These are phyloP conservation scores for Colletotrichum neosansevieriae DNA, from an alignment of 2,329 filamentous ascomycete species.

Conservation along the genomic window DNA sequence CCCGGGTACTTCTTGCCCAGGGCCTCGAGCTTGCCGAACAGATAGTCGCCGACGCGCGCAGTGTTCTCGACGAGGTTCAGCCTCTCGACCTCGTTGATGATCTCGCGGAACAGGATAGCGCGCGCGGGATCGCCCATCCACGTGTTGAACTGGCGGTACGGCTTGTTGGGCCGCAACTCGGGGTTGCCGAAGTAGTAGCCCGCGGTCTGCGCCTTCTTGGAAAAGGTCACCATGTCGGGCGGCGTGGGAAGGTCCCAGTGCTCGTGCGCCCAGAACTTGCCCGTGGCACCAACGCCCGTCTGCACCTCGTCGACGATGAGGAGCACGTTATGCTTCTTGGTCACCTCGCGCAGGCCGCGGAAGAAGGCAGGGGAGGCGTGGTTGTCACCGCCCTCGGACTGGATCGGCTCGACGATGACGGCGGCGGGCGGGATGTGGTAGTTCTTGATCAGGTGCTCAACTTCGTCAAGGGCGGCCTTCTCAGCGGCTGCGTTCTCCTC, in stretches of 20 bases:
- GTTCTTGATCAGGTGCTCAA: constrained; percentile 82
- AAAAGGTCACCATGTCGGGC: constrained; percentile 95
- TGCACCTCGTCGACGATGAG: constrained; percentile 96
- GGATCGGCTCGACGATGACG: constrained; percentile 88
- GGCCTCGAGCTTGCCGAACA: constrained; percentile 76
- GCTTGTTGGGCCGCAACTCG: constrained; percentile 86
- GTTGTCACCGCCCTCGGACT: constrained; percentile 95
- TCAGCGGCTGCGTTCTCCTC: constrained; percentile 87
- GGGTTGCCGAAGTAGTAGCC: constrained; percentile 92
- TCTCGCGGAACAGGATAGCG: constrained; percentile 86
- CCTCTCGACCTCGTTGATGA: constrained; percentile 83
- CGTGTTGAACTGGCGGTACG: constrained; percentile 96
- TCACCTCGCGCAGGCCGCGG: constrained; percentile 83
- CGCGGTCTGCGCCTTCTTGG: constrained; percentile 94
- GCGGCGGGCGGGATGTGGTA: constrained; percentile 86
- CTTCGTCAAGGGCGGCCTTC: constrained; percentile 82
- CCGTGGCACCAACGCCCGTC: constrained; percentile 91
- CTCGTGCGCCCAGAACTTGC: constrained; percentile 96
- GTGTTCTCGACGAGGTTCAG: constrained; percentile 85
- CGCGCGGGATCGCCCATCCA: constrained; percentile 96
- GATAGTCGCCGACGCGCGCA: constrained; percentile 81
- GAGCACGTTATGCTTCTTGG: constrained; percentile 80
- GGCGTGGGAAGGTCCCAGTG: constrained; percentile 87
- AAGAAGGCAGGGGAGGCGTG: constrained; percentile 91
- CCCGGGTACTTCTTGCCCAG: constrained; percentile 79